phyloP scores from a whole-genome alignment of 805 yeast genomes.

The Yamadazyma sp. region DNA sequence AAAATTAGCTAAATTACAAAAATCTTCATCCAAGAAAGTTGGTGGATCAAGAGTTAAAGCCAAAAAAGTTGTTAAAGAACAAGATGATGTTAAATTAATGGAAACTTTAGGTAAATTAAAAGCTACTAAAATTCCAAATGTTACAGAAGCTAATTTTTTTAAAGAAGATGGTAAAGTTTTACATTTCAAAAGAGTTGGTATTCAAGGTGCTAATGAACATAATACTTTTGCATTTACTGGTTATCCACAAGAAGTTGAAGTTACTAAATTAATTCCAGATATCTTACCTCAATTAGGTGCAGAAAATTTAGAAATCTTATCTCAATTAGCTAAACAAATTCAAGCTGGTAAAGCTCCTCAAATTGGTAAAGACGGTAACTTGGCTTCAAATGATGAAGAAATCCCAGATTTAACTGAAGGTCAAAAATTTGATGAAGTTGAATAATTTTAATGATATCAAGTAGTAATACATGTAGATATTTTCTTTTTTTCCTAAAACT shows the following conservation, averaged over 20 bases:
- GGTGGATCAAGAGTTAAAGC: constrained; percentile 88
- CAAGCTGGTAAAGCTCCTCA: constrained; percentile 58
- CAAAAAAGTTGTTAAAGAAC: constrained; percentile 74
- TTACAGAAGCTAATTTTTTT: constrained; percentile 98
- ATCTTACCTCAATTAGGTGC: constrained; percentile 96
- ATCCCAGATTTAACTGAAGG: constrained; percentile 84
- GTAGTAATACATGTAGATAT: constrained; percentile 3
- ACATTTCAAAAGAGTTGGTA: constrained; percentile 95
- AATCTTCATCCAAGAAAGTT: constrained; percentile 75
- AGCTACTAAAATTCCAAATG: constrained; percentile 83
- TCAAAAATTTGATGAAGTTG: constrained; percentile 73
- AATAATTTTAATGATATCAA: constrained; percentile 20
- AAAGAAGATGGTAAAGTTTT: constrained; percentile 93
- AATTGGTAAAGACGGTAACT: constrained; percentile 38
- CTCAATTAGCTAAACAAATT: constrained; percentile 85
- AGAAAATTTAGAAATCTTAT: constrained; percentile 86
- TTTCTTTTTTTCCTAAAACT: too few species aligned
- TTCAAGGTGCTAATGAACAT: constrained; percentile 86
- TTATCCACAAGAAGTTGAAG: constrained; percentile 86
- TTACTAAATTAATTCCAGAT: constrained; percentile 89
- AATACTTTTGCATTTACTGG: constrained; percentile 96
- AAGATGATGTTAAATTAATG: constrained; percentile 89
- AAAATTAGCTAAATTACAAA: constrained; percentile 88
- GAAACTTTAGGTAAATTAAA: constrained; percentile 84
- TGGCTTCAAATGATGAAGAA: constrained; percentile 53